These are phyloP conservation scores for Gossypium aridum DNA, from an alignment of 441 rosid species.

Conservation along the genomic window DNA sequence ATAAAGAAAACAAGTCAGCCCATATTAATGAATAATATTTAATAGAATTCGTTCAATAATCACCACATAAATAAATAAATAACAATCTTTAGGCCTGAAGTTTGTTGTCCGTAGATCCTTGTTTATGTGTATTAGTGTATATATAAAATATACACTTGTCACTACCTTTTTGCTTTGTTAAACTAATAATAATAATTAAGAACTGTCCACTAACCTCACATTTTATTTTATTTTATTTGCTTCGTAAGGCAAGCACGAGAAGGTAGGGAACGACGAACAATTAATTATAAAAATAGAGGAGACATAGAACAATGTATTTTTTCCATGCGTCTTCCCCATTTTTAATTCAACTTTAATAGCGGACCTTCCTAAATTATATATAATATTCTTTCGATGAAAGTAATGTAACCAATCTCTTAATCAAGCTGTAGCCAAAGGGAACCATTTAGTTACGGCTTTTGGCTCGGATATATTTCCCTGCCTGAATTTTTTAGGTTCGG, in stretches of 20 bases:
- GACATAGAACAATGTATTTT: neutral
- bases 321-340: neutral
- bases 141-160: neutral
- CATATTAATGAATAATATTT: too few species aligned
- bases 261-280: neutral
- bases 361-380: slow-evolving; percentile 16
- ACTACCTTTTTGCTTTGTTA: neutral
- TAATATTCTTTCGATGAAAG: slow-evolving; percentile 1
- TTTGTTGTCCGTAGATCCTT: too few species aligned
- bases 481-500: slow-evolving; percentile 1
- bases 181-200: neutral
- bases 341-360: neutral
- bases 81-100: too few species aligned
- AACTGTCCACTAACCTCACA: neutral
- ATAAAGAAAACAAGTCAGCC: too few species aligned
- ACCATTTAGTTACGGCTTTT: slow-evolving; percentile 1
- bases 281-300: neutral
- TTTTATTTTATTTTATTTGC: neutral
- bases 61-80: too few species aligned
- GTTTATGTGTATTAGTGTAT: too few species aligned
- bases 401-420: slow-evolving; percentile 10
- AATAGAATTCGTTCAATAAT: too few species aligned
- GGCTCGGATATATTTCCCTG: neutral
- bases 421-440: neutral
- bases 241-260: neutral